Conservation (phyloP, 2,329 filamentous ascomycete species). For the Neofusicoccum umdonicola region DNA sequence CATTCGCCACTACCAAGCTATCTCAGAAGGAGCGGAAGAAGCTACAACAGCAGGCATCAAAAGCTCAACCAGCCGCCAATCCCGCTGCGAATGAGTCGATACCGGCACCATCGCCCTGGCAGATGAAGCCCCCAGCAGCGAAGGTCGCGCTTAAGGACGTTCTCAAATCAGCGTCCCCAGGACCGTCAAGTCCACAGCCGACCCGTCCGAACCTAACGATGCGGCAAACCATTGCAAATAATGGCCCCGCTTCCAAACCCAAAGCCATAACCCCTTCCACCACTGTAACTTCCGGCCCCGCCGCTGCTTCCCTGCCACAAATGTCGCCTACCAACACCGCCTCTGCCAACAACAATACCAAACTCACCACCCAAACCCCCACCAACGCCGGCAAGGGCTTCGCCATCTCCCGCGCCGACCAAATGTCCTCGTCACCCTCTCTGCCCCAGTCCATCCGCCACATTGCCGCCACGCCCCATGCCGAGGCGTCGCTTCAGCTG, state of each 20-base stretch:
- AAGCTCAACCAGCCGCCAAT: not conserved
- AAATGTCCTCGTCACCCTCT: slow-evolving; percentile 28
- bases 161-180: slow-evolving; percentile 31
- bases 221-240: slow-evolving; percentile 55
- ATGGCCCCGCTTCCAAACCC: slow-evolving; percentile 26
- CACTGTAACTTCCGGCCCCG: slow-evolving; percentile 21
- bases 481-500: slow-evolving; percentile 63
- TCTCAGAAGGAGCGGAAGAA: slow-evolving; percentile 91
- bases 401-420: slow-evolving; percentile 20
- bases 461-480: slow-evolving; percentile 53
- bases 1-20: slow-evolving; percentile 56
- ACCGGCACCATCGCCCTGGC: slow-evolving; percentile 59
- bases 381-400: slow-evolving; percentile 6
- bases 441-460: slow-evolving; percentile 49
- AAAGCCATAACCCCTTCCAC: slow-evolving; percentile 25
- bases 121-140: slow-evolving; percentile 51
- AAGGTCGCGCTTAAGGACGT: slow-evolving; percentile 51
- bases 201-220: slow-evolving; percentile 56
- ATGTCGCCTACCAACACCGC: slow-evolving; percentile 19
- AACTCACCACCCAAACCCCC: not conserved
- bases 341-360: slow-evolving; percentile 13
- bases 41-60: slow-evolving; percentile 35
- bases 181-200: slow-evolving; percentile 30
- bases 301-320: slow-evolving; percentile 22
- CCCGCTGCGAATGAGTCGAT: slow-evolving; percentile 14